phyloP scores from a whole-genome alignment of 257 asterid genomes.

The Nicotiana knightiana region DNA sequence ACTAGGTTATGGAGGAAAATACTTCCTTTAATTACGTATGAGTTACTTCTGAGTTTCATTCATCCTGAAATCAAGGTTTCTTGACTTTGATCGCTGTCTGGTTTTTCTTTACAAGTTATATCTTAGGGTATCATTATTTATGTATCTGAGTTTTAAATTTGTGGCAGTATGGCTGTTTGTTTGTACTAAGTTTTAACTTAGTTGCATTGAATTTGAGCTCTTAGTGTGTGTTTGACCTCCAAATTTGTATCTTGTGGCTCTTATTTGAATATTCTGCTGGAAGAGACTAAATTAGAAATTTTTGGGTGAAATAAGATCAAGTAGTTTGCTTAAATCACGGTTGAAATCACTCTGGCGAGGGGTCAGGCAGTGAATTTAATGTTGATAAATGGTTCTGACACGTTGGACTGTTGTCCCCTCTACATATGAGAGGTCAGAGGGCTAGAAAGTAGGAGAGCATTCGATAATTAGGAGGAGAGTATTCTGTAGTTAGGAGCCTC shows the following conservation, averaged over 20 bases:
- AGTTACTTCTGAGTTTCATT: background rate
- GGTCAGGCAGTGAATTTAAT: too few relatives aligned
- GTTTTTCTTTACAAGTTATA: background rate
- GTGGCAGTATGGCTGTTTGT: background rate
- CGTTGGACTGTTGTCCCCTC: background rate
- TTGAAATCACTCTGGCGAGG: too few relatives aligned
- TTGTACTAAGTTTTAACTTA: background rate
- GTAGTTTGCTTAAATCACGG: too few relatives aligned
- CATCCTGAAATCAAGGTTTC: background rate
- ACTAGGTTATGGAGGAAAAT: background rate
- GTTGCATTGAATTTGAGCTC: background rate
- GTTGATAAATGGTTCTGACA: too few relatives aligned
- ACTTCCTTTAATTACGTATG: background rate
- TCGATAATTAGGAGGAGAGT: too few relatives aligned
- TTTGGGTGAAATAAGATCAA: too few relatives aligned
- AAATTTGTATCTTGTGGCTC: background rate
- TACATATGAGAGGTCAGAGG: background rate
- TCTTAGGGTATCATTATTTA: background rate
- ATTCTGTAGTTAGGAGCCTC: too few relatives aligned
- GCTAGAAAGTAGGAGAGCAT: too few relatives aligned
- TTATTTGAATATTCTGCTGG: background rate
- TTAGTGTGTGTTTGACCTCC: slow-evolving; percentile 1
- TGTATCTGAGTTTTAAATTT: background rate
- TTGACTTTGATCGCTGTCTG: background rate
- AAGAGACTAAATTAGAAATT: too few relatives aligned